Percentiles rank a stretch among this genome's conserved stretches.
Evolutionary conservation across 768 basidiomycete genomes (phyloP).

Genomic region (Trametes gibbosa): DNA sequence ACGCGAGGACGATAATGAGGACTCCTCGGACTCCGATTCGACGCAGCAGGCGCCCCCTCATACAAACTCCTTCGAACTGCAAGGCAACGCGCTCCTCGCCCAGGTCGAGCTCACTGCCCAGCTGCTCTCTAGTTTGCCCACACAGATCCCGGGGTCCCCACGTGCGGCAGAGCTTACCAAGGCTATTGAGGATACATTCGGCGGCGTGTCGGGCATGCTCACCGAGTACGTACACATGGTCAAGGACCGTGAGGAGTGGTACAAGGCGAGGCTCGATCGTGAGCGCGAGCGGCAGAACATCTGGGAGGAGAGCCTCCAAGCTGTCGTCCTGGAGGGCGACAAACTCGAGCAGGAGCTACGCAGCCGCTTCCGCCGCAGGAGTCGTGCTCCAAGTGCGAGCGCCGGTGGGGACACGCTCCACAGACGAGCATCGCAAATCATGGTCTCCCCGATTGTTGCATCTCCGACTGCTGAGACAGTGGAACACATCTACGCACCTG

Average conservation of each 20-base stretch:
- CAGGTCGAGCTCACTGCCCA: slow-evolving; percentile 78
- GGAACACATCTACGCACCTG: background rate
- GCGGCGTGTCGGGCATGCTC: slow-evolving; percentile 55
- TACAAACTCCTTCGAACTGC: slow-evolving; percentile 55
- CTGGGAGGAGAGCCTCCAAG: slow-evolving; percentile 90
- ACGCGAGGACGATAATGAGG: slow-evolving; percentile 39
- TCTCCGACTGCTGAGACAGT: background rate
- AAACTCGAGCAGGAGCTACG: slow-evolving; percentile 77
- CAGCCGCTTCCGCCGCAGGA: slow-evolving; percentile 56
- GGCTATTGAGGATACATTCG: slow-evolving; percentile 45
- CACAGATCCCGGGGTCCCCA: slow-evolving; percentile 26
- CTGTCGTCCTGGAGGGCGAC: slow-evolving; percentile 85
- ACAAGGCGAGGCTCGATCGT: slow-evolving; percentile 57
- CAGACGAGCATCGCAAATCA: slow-evolving; percentile 16
- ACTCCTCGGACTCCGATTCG: slow-evolving; percentile 45
- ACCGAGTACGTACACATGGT: slow-evolving; percentile 68
- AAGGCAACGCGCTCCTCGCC: slow-evolving; percentile 64
- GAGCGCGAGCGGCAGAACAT: slow-evolving; percentile 63
- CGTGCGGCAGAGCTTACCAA: slow-evolving; percentile 22
- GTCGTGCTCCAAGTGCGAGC: slow-evolving; percentile 36
- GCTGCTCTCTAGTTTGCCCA: slow-evolving; percentile 50
- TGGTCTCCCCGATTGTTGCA: background rate
- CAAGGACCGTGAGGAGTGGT: slow-evolving; percentile 80
- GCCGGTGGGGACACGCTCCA: slow-evolving; percentile 30
- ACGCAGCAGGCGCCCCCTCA: slow-evolving; percentile 51